A percentile compares a stretch with the other conserved stretches of the same genome.
phyloP scores from a whole-genome alignment of 176 grass and related monocot species.

The Stipa capillata region DNA sequence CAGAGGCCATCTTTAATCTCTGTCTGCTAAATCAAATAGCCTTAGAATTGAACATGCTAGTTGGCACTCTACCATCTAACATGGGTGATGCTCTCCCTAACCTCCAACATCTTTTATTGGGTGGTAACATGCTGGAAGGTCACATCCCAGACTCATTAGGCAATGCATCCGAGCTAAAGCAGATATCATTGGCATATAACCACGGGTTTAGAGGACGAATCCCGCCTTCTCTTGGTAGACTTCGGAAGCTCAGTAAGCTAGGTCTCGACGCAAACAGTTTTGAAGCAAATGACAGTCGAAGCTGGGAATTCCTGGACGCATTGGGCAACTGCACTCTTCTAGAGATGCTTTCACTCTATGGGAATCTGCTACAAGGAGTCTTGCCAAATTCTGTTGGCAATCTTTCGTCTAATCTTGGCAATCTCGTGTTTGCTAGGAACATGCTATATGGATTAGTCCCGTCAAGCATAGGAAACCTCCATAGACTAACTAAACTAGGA shows the following conservation, averaged over 20 bases:
- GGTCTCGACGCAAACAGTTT: background rate
- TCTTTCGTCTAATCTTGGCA: constrained; percentile 7
- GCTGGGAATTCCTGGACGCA: constrained; percentile 30
- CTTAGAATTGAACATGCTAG: background rate
- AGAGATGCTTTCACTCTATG: background rate
- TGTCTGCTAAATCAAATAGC: background rate
- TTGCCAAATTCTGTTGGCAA: constrained; percentile 27
- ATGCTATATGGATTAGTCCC: constrained; percentile 24
- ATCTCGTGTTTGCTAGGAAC: background rate
- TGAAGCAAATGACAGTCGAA: background rate
- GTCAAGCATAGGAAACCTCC: constrained; percentile 22
- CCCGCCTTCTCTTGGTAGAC: constrained; percentile 18
- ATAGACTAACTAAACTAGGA: background rate
- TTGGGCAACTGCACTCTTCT: constrained; percentile 23
- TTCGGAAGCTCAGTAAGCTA: background rate
- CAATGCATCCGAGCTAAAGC: background rate
- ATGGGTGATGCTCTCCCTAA: constrained; percentile 26
- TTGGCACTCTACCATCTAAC: background rate
- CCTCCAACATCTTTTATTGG: background rate
- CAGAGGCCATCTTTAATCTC: background rate
- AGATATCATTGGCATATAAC: background rate
- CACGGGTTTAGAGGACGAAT: constrained; percentile 23
- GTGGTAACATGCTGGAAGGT: constrained; percentile 9
- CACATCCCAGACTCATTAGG: constrained; percentile 15
- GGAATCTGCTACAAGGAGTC: constrained; percentile 20